These are phyloP conservation scores for Meyerozyma guilliermondii DNA, from an alignment of 1,139 yeast species.

Conservation along the genomic window DNA sequence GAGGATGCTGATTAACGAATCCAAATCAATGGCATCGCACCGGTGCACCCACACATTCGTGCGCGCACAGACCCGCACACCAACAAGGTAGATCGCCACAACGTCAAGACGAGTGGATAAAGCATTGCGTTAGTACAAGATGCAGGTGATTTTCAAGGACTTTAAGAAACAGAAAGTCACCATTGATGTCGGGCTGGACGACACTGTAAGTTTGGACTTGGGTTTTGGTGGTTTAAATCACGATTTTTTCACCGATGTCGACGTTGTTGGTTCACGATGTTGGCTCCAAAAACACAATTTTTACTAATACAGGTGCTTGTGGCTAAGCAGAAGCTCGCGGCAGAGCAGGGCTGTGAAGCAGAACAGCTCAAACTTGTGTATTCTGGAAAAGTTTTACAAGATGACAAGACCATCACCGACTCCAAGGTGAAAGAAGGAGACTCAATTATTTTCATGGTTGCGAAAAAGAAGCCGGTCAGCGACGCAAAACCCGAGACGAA, in stretches of 20 bases:
- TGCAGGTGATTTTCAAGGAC: slow-evolving; percentile 86
- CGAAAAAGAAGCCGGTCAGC: slow-evolving; percentile 27
- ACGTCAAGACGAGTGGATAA: neutral
- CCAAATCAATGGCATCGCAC: neutral
- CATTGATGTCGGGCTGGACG: slow-evolving; percentile 66
- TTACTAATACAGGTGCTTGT: slow-evolving; percentile 45
- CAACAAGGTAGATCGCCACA: slow-evolving; percentile 7
- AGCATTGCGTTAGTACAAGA: slow-evolving; percentile 19
- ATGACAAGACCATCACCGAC: slow-evolving; percentile 67
- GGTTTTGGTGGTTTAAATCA: neutral
- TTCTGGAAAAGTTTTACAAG: slow-evolving; percentile 86
- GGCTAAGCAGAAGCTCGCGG: slow-evolving; percentile 71
- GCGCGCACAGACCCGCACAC: slow-evolving; percentile 1
- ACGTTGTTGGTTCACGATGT: neutral
- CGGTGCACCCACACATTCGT: neutral
- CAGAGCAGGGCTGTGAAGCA: slow-evolving; percentile 63
- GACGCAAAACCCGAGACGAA: slow-evolving; percentile 6
- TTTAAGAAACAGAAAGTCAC: slow-evolving; percentile 88
- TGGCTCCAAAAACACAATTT: neutral
- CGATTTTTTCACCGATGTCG: neutral
- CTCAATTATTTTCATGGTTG: slow-evolving; percentile 87
- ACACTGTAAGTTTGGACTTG: slow-evolving; percentile 47
- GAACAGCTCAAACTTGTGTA: slow-evolving; percentile 83
- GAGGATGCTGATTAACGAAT: too few relatives aligned
- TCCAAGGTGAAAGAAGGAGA: slow-evolving; percentile 85